A percentile compares a stretch with the other conserved stretches of the same genome.
phyloP scores from a whole-genome alignment of 805 yeast species.

The Zygosaccharomyces rouxii region DNA sequence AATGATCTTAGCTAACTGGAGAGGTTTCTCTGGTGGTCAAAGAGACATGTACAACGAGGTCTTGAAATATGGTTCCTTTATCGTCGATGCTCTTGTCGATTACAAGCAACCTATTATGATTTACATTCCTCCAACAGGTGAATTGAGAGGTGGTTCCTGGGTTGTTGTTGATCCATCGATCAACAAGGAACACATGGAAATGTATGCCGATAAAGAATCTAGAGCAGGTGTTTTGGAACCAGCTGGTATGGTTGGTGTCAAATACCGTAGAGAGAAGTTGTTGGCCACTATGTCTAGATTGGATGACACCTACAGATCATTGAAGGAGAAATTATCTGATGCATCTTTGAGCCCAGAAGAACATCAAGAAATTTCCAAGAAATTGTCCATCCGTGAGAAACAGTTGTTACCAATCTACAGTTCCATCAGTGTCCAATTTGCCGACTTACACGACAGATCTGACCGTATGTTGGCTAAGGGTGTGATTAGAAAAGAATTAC shows the following conservation, averaged over 20 bases:
- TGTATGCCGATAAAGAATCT: conserved; percentile 95
- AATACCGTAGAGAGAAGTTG: conserved; percentile 90
- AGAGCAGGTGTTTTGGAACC: conserved; percentile 99
- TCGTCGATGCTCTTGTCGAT: conserved; percentile 94
- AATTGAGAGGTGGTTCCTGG: conserved; percentile 99
- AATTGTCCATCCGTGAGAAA: conserved; percentile 75
- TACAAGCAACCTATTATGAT: conserved; percentile 96
- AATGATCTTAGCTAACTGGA: conserved; percentile 98
- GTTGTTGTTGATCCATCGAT: conserved; percentile 99
- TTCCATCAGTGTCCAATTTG: conserved; percentile 92
- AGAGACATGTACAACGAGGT: conserved; percentile 99
- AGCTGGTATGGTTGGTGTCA: conserved; percentile 98
- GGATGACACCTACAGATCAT: conserved; percentile 67
- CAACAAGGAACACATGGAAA: conserved; percentile 96
- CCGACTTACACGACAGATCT: conserved; percentile 95
- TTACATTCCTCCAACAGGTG: conserved; percentile 97
- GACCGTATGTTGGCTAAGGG: conserved; percentile 97
- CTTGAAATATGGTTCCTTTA: conserved; percentile 91
- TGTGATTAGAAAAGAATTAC: conserved; percentile 75
- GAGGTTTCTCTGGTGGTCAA: conserved; percentile 99
- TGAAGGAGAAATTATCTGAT: conserved; percentile 57
- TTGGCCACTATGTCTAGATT: conserved; percentile 87
- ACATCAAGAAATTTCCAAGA: conserved; percentile 56
- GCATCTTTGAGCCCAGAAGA: conserved; percentile 56
- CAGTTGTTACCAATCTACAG: conserved; percentile 79